Percentiles rank a stretch among this genome's conserved stretches.
Conservation (phyloP, 768 basidiomycete species). For the Strobilomyces dryophilus region DNA sequence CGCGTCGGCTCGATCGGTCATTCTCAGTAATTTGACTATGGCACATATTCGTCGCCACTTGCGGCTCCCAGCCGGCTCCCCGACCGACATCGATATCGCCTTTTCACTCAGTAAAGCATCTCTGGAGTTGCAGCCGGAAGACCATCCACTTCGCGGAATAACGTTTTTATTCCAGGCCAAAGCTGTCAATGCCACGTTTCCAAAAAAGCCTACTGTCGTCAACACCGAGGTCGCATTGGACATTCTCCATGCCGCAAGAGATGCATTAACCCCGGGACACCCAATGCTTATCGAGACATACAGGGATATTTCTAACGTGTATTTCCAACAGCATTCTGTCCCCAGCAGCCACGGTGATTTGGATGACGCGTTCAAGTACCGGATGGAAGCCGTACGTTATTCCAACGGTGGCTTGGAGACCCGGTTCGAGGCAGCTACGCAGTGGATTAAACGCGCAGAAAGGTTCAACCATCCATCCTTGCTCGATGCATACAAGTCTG, state of each 20-base stretch:
- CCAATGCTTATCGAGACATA: slow-evolving; percentile 11
- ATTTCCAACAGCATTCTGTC: slow-evolving; percentile 9
- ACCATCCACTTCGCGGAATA: slow-evolving; percentile 13
- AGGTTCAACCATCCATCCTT: slow-evolving; percentile 14
- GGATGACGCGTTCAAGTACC: slow-evolving; percentile 21
- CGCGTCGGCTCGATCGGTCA: slow-evolving; percentile 3
- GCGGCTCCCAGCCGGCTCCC: not conserved
- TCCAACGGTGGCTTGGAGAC: slow-evolving; percentile 14
- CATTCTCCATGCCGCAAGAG: slow-evolving; percentile 12
- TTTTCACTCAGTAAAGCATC: slow-evolving; percentile 13
- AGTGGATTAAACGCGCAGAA: slow-evolving; percentile 21
- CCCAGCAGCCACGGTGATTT: slow-evolving; percentile 12
- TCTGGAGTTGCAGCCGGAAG: slow-evolving; percentile 9
- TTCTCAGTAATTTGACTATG: slow-evolving; percentile 10
- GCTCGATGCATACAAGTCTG: slow-evolving; percentile 15
- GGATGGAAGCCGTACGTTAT: slow-evolving; percentile 15
- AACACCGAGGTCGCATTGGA: slow-evolving; percentile 19
- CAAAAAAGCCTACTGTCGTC: not conserved
- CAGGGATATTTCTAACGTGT: slow-evolving; percentile 10
- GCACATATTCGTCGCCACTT: slow-evolving; percentile 9
- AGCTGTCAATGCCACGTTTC: slow-evolving; percentile 11
- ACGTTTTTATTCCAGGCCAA: slow-evolving; percentile 19
- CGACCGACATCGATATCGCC: slow-evolving; percentile 21
- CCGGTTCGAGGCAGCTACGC: slow-evolving; percentile 16
- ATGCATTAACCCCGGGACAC: slow-evolving; percentile 3